Conservation (phyloP, 192 early-diverging fungal genomes). For the Mortierella alpina region DNA sequence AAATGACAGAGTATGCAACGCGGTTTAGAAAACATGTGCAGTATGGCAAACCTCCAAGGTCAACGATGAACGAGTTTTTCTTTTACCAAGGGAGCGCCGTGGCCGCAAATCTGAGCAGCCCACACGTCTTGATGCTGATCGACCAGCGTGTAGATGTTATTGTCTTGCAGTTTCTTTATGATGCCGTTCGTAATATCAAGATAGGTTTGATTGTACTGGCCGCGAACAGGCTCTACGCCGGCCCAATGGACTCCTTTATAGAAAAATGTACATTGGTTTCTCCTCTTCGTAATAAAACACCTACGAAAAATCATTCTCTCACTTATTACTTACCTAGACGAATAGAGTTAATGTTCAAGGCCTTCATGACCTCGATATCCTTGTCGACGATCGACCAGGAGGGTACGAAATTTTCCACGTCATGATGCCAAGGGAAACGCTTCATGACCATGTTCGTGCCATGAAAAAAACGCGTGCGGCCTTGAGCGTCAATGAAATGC, state of each 20-base stretch:
- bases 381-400: conserved; percentile 56
- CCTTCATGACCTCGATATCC: conserved; percentile 54
- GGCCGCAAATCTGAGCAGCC: conserved; percentile 61
- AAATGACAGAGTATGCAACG: not conserved
- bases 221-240: conserved; percentile 70
- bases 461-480: conserved; percentile 65
- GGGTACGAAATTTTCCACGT: conserved; percentile 56
- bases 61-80: not conserved
- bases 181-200: conserved; percentile 62
- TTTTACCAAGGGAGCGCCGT: conserved; percentile 62
- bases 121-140: conserved; percentile 75
- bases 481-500: conserved; percentile 59
- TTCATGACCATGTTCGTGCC: conserved; percentile 73
- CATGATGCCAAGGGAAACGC: conserved; percentile 58
- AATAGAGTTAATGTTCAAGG: conserved; percentile 45
- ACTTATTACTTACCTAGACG: conserved; percentile 34
- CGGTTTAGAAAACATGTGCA: not conserved
- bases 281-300: not conserved
- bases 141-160: conserved; percentile 70
- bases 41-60: not conserved
- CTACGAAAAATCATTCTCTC: not conserved
- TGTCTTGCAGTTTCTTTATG: conserved; percentile 59
- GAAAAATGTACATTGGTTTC: not conserved
- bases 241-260: conserved; percentile 68
- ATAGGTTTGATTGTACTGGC: conserved; percentile 67